Evolutionary conservation across 2,329 filamentous ascomycete species (phyloP), one percentile per base, ranked within the genome.

Genomic region (Diaporthe citriasiana): DNA sequence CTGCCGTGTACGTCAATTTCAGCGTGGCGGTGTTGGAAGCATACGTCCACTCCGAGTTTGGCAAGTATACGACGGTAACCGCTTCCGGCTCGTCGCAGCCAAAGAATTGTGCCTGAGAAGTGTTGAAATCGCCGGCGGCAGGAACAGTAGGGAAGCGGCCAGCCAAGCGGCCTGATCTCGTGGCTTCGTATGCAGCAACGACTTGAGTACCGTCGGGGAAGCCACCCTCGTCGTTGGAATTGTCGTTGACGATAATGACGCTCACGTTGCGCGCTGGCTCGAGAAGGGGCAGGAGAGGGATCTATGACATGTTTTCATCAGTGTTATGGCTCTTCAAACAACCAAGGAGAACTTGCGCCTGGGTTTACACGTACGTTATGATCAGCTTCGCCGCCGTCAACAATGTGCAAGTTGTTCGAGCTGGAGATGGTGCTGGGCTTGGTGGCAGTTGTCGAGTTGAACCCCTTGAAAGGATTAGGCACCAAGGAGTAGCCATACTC

Each of bases 251-350:
- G 72, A 87, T 79, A 60, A 87, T 79, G 50, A 85, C 83, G 74
- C 84, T 82, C 27, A 87, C 76, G 56, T 77, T 77, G 25, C 83
- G 82, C 0, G 78, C 75, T 15, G 81, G 78, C 60, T 87, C 84
- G 70, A 88, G 82, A 56, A 88, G 82, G 0, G 87, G 87, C 79
- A 84, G 85, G 71, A 88, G 81, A 0, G 86, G 87, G 40, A 85
- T 9, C 60, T 66, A 13, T 38, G 15, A 19, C 12, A 4, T 30
- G 10, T 17, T 2, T 6, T 13, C 38, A 30, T 51, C 30, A 51
- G 60, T 66, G 1, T 38, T 30, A 12, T 19, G 27, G 12, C 19
- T 35, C 19, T 10, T 17, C 22, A 4, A 25, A 9, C 19, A 3
- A 13, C 10, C n/a, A 25, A 25, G 22, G 22, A 35, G 4, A 25